Evolutionary conservation across 2,329 filamentous ascomycete genomes (phyloP), one percentile per base, ranked within the genome.

Genomic region (Aspergillus sp.): DNA sequence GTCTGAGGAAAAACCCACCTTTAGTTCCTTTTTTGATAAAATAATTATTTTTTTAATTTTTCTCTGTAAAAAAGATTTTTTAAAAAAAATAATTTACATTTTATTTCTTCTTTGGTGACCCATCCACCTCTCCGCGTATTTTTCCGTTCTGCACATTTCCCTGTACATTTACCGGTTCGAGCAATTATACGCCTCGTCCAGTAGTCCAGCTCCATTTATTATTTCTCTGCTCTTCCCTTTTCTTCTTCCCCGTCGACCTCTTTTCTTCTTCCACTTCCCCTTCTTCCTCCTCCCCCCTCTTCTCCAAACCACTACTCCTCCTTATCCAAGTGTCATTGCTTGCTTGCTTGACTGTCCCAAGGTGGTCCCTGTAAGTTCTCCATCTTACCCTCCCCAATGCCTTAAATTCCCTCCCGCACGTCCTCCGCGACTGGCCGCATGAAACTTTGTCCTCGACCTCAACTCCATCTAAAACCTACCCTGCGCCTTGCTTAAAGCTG

Each of bases 251-350:
- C 23, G 15, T 51, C 59, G 47, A 50, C 49, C 49, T 48, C 48
- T 58, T 57, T 41, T 49, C 48, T 54, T 57, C 50, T 43, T 51
- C 51, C 28, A 30, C 28, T 57, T 56, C 17, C 39, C 23, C n/a
- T n/a, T 36, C 32, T n/a, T 36, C 32, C 51, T 36, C 32, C 51
- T 32, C 23, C 39, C 39, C 53, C 43, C 30, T 39, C 28, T 58
- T 32, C 36, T 19, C 39, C 32, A 36, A 36, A 36, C 32, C 32
- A 36, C 32, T 13, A 13, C 10, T 36, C 32, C 32, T 36, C 32
- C 32, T 36, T 38, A n/a, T 30, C 8, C 36, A 23, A 30, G 36
- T 57, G 5, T n/a, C 25, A 49, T 43, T 57, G 25, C 12, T 10
- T 30, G 23, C 32, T 36, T 55, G 39, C 32, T 41, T 30, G 47